Conservation (phyloP, 805 yeast genomes). For the Pichia scutulata region DNA sequence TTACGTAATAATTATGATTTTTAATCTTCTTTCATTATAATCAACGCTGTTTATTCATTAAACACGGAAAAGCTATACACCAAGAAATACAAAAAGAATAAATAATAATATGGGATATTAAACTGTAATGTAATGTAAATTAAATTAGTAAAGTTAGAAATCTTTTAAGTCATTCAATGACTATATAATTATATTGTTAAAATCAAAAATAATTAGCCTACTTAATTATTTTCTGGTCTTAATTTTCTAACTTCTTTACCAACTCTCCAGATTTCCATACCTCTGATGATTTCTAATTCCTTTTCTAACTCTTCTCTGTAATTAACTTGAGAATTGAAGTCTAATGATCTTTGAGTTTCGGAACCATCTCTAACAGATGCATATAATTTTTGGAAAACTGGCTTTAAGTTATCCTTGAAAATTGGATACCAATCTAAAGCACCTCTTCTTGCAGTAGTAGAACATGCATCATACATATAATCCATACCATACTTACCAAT, state of each 20-base stretch:
- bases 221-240: conserved; percentile 96
- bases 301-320: conserved; percentile 94
- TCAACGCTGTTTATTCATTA: conserved; percentile 33
- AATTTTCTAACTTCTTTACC: conserved; percentile 99
- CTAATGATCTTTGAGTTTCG: conserved; percentile 97
- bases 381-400: conserved; percentile 95
- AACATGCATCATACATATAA: conserved; percentile 99
- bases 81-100: conserved; percentile 10
- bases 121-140: background rate
- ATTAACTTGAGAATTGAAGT: conserved; percentile 96
- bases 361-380: conserved; percentile 91
- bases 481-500: conserved; percentile 99
- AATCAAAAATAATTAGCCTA: background rate
- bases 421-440: conserved; percentile 99
- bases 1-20: background rate
- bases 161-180: conserved; percentile 3
- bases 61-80: conserved; percentile 28
- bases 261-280: conserved; percentile 98
- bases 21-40: background rate
- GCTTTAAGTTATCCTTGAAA: conserved; percentile 98
- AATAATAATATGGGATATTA: conserved; percentile 5
- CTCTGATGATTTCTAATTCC: conserved; percentile 89
- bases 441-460: conserved; percentile 99
- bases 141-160: background rate
- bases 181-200: background rate